Evolutionary conservation across 2,329 filamentous ascomycete species (phyloP), one percentile per base, ranked within the genome.

Genomic region (Aspergillus latus): DNA sequence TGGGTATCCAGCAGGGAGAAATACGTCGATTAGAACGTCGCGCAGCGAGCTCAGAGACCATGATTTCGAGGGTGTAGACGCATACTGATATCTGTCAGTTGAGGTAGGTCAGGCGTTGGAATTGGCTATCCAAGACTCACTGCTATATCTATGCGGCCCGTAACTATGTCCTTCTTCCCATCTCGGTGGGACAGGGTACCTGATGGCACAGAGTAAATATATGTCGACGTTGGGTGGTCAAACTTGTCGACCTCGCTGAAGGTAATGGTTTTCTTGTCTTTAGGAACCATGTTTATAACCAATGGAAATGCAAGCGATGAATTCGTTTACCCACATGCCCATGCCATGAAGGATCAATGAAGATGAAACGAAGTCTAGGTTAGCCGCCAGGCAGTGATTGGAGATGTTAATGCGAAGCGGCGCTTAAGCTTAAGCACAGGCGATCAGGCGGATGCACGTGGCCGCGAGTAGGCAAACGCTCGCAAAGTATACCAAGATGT

Each of bases 1-100:
- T 0, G 92, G 92, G 72, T 88, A 97, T n/a, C 92, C 92, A 1
- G 89, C 86, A 0, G 92, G 92, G 1, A 96, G 80, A 69, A 96
- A 96, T 29, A 92, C 83, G 63, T 90, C 86, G 42, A 92, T 70
- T 1, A 84, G 60, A 62, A 71, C 63, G 74, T 74, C 62, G 68
- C 66, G 16, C 28, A 73, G 59, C 13, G 67, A 61, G 32, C 59
- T 61, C 5, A 59, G 34, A 32, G 66, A 69, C 66, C 67, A 69
- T 59, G 61, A 57, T 10, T 59, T 52, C 21, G 59, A 56, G 15
- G 57, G 13, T 34, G 44, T 36, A 30, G 64, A 53, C 30, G 58
- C 49, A 62, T 62, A 54, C 58, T 63, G 40, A 46, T 52, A 36
- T 36, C 2, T 29, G 50, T 58, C n/a, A 52, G 52, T 45, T 34